Evolutionary conservation across 805 yeast species (phyloP).

Genomic region (Candida takata): DNA sequence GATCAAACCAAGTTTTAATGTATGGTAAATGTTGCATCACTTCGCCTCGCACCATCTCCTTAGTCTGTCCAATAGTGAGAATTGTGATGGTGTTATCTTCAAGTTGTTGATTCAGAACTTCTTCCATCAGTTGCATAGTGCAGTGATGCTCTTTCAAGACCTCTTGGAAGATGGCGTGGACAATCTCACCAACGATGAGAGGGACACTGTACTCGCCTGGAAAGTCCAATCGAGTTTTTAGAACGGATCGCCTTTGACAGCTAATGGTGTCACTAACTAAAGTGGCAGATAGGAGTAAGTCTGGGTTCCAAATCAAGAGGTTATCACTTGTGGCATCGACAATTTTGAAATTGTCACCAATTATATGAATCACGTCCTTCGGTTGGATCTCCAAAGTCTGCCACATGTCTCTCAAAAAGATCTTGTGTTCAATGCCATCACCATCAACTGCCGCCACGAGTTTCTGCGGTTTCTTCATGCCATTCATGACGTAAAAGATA

Average conservation of each 20-base stretch:
- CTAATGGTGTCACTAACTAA: constrained; percentile 65
- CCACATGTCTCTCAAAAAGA: constrained; percentile 60
- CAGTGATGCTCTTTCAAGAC: constrained; percentile 32
- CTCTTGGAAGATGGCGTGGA: constrained; percentile 64
- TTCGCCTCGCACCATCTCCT: constrained; percentile 35
- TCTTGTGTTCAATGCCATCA: constrained; percentile 26
- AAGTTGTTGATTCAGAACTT: constrained; percentile 33
- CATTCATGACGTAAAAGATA: constrained; percentile 26
- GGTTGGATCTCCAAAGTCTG: constrained; percentile 38
- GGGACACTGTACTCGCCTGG: constrained; percentile 63
- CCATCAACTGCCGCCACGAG: constrained; percentile 45
- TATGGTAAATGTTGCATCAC: constrained; percentile 43
- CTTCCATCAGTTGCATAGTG: constrained; percentile 23
- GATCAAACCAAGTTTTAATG: constrained; percentile 46
- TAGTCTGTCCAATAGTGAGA: constrained; percentile 47
- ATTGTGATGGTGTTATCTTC: constrained; percentile 42
- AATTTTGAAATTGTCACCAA: constrained; percentile 35
- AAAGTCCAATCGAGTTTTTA: constrained; percentile 47
- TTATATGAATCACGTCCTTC: constrained; percentile 56
- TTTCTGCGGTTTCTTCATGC: constrained; percentile 36
- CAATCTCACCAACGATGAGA: constrained; percentile 71
- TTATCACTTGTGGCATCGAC: constrained; percentile 51
- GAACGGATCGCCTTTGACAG: constrained; percentile 67
- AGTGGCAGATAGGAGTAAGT: constrained; percentile 74
- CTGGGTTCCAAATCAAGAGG: constrained; percentile 79